These are phyloP conservation scores for Rhytidhysteron rufulum DNA, from an alignment of 2,329 filamentous ascomycete genomes.

Conservation along the genomic window DNA sequence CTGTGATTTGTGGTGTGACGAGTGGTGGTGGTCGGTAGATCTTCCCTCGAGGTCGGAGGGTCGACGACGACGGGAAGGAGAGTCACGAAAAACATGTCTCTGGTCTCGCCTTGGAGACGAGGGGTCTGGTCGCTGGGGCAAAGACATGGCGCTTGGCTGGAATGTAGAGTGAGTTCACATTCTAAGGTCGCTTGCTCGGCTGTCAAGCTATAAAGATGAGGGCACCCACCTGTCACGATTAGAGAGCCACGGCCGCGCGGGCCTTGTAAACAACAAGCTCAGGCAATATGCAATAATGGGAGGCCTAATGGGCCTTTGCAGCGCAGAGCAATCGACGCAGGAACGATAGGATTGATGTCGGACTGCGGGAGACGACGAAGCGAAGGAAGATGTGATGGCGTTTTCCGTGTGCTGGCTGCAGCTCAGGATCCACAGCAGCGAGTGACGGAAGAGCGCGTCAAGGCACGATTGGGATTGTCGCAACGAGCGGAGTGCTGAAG, in stretches of 20 bases:
- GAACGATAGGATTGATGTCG: no score
- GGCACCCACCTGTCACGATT: slow-evolving; percentile 1
- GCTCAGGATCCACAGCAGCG: slow-evolving; percentile 14
- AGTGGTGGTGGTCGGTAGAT: slow-evolving; percentile 31
- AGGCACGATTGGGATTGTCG: neutral
- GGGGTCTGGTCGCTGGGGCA: slow-evolving; percentile 60
- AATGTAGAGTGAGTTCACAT: slow-evolving; percentile 20
- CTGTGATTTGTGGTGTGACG: slow-evolving; percentile 37
- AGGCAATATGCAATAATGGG: neutral
- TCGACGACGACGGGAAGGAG: slow-evolving; percentile 63
- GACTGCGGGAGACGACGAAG: no score
- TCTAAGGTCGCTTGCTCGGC: slow-evolving; percentile 7
- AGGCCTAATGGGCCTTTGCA: no score
- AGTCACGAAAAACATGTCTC: slow-evolving; percentile 59
- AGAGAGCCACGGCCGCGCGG: slow-evolving; percentile 7
- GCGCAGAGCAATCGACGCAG: no score
- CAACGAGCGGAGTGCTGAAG: slow-evolving; percentile 2
- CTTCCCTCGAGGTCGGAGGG: slow-evolving; percentile 69
- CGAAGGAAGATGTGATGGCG: no score
- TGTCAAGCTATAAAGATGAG: no score
- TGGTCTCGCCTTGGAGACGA: slow-evolving; percentile 52
- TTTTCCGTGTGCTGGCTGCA: neutral
- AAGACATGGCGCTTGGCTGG: slow-evolving; percentile 37
- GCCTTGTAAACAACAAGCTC: neutral
- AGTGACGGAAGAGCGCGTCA: slow-evolving; percentile 21